Evolutionary conservation across 768 basidiomycete species (phyloP), one percentile per base, ranked within the genome.

Genomic region (Xerocomellus amylosporus): DNA sequence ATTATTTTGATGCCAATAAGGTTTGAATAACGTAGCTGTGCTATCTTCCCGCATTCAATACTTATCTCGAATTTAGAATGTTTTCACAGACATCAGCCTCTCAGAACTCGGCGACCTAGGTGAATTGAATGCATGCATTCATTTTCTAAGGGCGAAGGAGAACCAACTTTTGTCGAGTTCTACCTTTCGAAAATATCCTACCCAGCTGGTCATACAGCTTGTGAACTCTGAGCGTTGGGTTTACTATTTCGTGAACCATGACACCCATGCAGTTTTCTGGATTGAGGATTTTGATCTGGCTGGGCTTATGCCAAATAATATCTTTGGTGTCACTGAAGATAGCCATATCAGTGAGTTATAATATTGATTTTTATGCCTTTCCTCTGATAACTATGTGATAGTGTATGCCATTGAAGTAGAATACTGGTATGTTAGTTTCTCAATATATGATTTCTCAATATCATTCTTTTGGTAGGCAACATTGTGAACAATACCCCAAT

Each of bases 171-270:
- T 28, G n/a, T 28, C 26, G 5, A 13, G 26, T 38, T 38, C 47
- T 10, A 7, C 47, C 12, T 38, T 26, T 26, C 42, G 4, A 26
- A 43, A 8, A 7, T 17, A 38, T 28, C 17, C 47, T 34, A 48
- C 36, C 36, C 36, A 48, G 37, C 15, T 48, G 47, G 47, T 48
- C n/a, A 38, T 48, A 15, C 37, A 48, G 14, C 36, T 28, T n/a
- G 10, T 38, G 24, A n/a, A 17, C 38, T 26, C 47, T 43, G 24
- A 43, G 8, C 15, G 28, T 3, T 48, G 47, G 47, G 15, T 37
- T 28, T 48, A 48, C 37, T 48, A 48, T 34, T 48, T 48, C 28
- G 47, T 48, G 26, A 38, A 48, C 24, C 47, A 48, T 28, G 36
- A 48, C 5, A 26, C 24, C 17, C 47, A 38, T 48, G 26, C 13